These are phyloP conservation scores for Miscanthus lutarioriparius DNA, from an alignment of 176 grass and related monocot species.

Conservation along the genomic window DNA sequence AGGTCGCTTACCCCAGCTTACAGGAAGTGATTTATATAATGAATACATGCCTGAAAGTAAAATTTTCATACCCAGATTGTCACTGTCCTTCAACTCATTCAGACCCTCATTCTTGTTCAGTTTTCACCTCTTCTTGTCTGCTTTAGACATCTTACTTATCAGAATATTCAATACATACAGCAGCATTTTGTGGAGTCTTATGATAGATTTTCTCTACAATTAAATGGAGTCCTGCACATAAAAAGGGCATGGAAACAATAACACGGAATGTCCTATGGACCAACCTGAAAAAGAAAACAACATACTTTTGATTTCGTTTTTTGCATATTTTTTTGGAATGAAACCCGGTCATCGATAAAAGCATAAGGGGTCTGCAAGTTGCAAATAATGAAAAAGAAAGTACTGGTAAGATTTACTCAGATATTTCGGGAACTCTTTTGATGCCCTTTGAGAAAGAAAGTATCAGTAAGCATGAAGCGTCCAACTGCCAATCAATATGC, in stretches of 20 bases:
- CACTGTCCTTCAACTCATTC: background rate
- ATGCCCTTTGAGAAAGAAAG: background rate
- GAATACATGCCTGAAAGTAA: background rate
- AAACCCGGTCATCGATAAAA: background rate
- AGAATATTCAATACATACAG: background rate
- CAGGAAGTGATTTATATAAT: background rate
- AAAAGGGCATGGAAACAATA: background rate
- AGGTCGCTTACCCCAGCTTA: background rate
- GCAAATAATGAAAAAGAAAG: slow-evolving; percentile 1
- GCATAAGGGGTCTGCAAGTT: background rate
- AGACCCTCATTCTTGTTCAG: background rate
- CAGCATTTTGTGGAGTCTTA: background rate
- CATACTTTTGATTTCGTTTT: background rate
- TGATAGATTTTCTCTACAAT: background rate
- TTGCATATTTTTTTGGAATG: slow-evolving; percentile 2
- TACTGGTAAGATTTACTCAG: background rate
- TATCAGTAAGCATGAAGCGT: background rate
- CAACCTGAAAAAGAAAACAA: background rate
- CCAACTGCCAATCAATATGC: background rate
- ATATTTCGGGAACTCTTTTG: background rate
- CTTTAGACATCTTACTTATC: background rate
- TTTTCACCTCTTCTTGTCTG: background rate
- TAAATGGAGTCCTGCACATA: background rate
- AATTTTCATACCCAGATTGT: background rate
- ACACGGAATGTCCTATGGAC: background rate